Conservation (phyloP, 2,329 filamentous ascomycete genomes). For the Ophiostoma himal-ulmi region DNA sequence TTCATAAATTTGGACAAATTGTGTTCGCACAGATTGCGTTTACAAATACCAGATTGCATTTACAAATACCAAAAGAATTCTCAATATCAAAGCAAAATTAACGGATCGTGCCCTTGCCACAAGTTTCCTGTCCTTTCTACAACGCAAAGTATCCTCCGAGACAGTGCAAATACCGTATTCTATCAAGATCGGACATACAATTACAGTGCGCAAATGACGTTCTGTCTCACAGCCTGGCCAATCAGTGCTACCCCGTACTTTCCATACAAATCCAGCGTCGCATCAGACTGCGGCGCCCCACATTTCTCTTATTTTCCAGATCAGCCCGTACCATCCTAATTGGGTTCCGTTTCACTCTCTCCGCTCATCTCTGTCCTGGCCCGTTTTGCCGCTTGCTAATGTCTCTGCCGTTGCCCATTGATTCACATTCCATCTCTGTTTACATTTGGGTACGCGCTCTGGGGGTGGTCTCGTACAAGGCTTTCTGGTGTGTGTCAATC, state of each 20-base stretch:
- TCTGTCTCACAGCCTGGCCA: background rate
- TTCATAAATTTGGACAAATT: too few relatives aligned
- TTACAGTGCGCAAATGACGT: background rate
- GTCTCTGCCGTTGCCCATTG: constrained; percentile 7
- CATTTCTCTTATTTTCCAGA: background rate
- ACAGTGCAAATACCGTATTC: background rate
- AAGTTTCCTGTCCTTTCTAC: background rate
- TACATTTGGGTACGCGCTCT: constrained; percentile 2
- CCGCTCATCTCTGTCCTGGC: background rate
- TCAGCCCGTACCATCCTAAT: background rate
- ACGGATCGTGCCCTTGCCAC: too few relatives aligned
- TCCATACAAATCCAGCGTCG: background rate
- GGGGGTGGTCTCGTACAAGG: background rate
- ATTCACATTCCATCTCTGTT: constrained; percentile 7
- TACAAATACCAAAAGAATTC: background rate
- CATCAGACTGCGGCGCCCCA: background rate
- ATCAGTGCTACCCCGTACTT: background rate
- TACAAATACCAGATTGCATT: background rate
- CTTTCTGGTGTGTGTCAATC: too few relatives aligned
- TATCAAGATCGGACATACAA: background rate
- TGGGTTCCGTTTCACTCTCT: background rate
- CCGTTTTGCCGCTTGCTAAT: background rate
- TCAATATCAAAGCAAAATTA: background rate
- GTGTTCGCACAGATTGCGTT: too few relatives aligned
- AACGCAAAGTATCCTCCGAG: background rate